These are phyloP conservation scores for Cryptosporidium felis DNA, from an alignment of 169 alveolate species.

Conservation along the genomic window DNA sequence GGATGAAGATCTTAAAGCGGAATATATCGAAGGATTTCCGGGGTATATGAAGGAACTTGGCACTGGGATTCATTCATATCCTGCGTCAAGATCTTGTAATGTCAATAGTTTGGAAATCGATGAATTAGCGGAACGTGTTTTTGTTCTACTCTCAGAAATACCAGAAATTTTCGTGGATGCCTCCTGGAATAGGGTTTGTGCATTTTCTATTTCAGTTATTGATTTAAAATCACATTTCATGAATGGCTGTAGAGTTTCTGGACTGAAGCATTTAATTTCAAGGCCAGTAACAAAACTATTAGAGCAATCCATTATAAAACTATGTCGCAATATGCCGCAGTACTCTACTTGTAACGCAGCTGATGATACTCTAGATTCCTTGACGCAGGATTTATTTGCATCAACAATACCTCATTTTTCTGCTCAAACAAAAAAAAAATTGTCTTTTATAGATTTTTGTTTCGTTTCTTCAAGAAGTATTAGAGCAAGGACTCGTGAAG, in stretches of 20 bases:
- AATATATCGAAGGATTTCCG: background rate
- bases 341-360: conserved; percentile 17
- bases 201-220: conserved; percentile 37
- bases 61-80: background rate
- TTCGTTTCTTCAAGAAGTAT: conserved; percentile 45
- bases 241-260: conserved; percentile 7
- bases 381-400: conserved; percentile 7
- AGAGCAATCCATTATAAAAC: conserved; percentile 24
- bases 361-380: conserved; percentile 27
- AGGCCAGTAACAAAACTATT: conserved; percentile 21
- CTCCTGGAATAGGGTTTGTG: conserved; percentile 40
- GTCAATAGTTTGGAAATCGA: conserved; percentile 36
- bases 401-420: background rate
- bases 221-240: conserved; percentile 3
- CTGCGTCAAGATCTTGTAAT: conserved; percentile 64
- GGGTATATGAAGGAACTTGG: conserved; percentile 37
- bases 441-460: conserved; percentile 26
- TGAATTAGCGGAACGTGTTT: conserved; percentile 61
- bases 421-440: background rate
- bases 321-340: conserved; percentile 59
- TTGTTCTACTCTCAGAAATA: conserved; percentile 25
- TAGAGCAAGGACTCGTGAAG: conserved; percentile 17
- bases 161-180: conserved; percentile 26
- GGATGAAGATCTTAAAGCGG: background rate
- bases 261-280: conserved; percentile 2